Percentiles rank a stretch among this genome's conserved stretches.
Conservation (phyloP, 257 asterid genomes). For the Solanum tarijense region DNA sequence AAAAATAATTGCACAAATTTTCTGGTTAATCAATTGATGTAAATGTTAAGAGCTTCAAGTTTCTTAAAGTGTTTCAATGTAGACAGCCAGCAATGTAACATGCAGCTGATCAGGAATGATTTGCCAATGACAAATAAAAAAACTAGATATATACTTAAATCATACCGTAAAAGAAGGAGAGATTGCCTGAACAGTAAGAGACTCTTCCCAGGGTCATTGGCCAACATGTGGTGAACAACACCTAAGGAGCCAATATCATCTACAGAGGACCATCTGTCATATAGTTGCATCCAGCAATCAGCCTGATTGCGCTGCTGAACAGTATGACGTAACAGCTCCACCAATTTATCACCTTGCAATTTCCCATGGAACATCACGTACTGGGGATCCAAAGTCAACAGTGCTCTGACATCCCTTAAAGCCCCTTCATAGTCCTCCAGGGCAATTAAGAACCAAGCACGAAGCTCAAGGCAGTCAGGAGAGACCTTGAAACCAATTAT, state of each 20-base stretch:
- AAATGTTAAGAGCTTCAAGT: not conserved
- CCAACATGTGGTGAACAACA: constrained; percentile 91
- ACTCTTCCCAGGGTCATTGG: constrained; percentile 83
- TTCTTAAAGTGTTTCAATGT: not conserved
- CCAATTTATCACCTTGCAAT: constrained; percentile 57
- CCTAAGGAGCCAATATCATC: constrained; percentile 96
- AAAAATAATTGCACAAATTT: not conserved
- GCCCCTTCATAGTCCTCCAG: constrained; percentile 74
- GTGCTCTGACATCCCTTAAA: constrained; percentile 62
- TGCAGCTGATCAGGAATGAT: not conserved
- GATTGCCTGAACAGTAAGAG: constrained; percentile 78
- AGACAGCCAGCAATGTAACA: not conserved
- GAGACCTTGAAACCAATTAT: constrained; percentile 73
- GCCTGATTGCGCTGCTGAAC: constrained; percentile 75
- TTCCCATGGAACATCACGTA: constrained; percentile 86
- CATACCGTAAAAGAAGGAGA: constrained; percentile 73
- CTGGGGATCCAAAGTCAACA: constrained; percentile 70
- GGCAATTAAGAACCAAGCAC: constrained; percentile 81
- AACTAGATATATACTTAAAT: not conserved
- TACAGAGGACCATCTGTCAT: constrained; percentile 86
- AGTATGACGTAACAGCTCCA: constrained; percentile 51
- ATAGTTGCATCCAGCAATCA: constrained; percentile 94
- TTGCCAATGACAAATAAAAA: not conserved
- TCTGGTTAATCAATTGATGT: not conserved
- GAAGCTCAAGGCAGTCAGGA: constrained; percentile 93